Percentiles rank a stretch among this genome's conserved stretches.
Evolutionary conservation across 129 eudicot species (phyloP).

Genomic region (Lactuca sativa): DNA sequence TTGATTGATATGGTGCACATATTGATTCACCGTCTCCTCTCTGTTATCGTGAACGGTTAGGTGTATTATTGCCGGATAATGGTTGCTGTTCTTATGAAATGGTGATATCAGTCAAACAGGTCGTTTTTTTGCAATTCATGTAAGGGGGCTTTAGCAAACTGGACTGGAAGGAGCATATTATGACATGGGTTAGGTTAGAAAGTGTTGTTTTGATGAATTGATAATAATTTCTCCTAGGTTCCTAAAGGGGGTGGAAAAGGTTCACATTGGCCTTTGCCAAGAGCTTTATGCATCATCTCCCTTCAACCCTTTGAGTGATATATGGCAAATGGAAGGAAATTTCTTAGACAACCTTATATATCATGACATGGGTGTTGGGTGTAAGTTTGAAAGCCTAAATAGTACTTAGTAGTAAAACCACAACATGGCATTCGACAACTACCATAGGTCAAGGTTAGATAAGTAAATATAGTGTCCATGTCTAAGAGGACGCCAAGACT

Average conservation of each 20-base stretch:
- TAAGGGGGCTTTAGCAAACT: not conserved
- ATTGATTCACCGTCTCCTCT: not conserved
- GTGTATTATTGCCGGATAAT: not conserved
- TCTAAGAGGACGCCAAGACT: no score
- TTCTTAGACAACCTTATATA: not conserved
- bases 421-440: not conserved
- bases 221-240: no score
- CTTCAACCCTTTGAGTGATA: not conserved
- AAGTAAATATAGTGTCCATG: no score
- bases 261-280: not conserved
- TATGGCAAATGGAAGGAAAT: not conserved
- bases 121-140: not conserved
- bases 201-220: not conserved
- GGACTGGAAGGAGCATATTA: not conserved
- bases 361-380: not conserved
- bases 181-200: not conserved
- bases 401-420: not conserved
- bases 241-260: no score
- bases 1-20: not conserved
- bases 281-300: conserved; percentile 6
- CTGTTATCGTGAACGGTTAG: not conserved
- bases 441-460: no score
- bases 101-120: not conserved
- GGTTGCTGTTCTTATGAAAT: not conserved
- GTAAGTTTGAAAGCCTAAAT: not conserved